phyloP scores from a whole-genome alignment of 2,329 filamentous ascomycete species.

The Aspergillus melleus region DNA sequence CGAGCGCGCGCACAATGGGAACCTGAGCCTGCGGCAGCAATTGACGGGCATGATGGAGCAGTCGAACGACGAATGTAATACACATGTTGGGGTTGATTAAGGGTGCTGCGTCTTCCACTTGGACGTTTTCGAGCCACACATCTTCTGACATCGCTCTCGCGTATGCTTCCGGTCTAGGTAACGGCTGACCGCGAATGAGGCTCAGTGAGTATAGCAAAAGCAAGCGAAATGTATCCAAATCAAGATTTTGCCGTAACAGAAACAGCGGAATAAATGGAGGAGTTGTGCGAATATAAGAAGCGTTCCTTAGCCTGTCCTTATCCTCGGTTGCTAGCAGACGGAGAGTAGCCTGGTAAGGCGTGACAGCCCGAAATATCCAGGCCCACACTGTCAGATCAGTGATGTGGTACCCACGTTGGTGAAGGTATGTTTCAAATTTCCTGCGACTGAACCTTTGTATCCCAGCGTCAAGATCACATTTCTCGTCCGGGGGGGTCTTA shows the following conservation, averaged over 20 bases:
- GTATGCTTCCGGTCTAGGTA: slow-evolving; percentile 12
- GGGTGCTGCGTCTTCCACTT: slow-evolving; percentile 7
- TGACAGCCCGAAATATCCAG: slow-evolving; percentile 46
- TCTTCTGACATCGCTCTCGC: background rate
- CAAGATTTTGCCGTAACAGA: slow-evolving; percentile 46
- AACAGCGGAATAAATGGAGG: slow-evolving; percentile 51
- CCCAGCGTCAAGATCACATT: slow-evolving; percentile 24
- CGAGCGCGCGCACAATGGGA: slow-evolving; percentile 42
- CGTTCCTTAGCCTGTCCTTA: slow-evolving; percentile 7
- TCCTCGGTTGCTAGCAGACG: slow-evolving; percentile 37
- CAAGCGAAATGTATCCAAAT: slow-evolving; percentile 42
- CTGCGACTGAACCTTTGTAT: slow-evolving; percentile 35
- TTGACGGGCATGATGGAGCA: slow-evolving; percentile 53
- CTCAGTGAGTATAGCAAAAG: slow-evolving; percentile 43
- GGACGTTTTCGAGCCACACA: slow-evolving; percentile 2
- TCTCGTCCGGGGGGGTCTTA: background rate
- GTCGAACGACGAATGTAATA: slow-evolving; percentile 45
- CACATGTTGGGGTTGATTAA: slow-evolving; percentile 31
- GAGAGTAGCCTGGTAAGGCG: slow-evolving; percentile 35
- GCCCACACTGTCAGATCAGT: slow-evolving; percentile 48
- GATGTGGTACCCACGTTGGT: slow-evolving; percentile 32
- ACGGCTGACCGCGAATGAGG: slow-evolving; percentile 30
- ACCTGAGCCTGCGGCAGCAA: slow-evolving; percentile 50
- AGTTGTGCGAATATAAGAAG: slow-evolving; percentile 18
- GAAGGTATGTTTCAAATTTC: slow-evolving; percentile 30